Evolutionary conservation across 2,329 filamentous ascomycete species (phyloP), one percentile per base, ranked within the genome.

Genomic region (Clarireedia sp.): DNA sequence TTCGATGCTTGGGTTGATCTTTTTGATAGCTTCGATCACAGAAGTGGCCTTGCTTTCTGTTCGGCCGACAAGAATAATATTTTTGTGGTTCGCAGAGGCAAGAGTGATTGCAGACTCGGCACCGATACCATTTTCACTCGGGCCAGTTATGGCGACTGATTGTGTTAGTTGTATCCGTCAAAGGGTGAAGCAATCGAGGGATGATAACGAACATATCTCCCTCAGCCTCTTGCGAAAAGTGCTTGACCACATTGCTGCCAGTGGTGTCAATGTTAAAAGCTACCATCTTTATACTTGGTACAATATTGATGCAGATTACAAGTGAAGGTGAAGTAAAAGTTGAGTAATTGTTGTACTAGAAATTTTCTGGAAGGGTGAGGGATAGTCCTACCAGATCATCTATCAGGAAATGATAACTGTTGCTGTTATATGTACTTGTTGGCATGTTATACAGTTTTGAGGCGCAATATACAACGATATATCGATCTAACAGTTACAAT

Each of bases 71-170:
- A 60, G 61, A 58, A 66, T 46, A 24, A 63, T 57, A 0, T 19
- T 40, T 2, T 50, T 23, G 19, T 61, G 61, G 6, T 51, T 56
- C 55, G 56, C 62, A n/a, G 58, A 55, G 16, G 66, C 64, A 48
- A 67, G 57, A 6, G 56, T 55, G 17, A 60, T 38, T 3, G 62
- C 60, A 6, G 55, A 57, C 47, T 62, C 54, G 2, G 61, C 57
- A 1, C 61, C 62, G 10, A 65, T 57, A 5, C 59, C 56, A 0
- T 48, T 41, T 10, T 24, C 19, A 23, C 54, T 61, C 2, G 63
- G 57, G 7, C 60, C 59, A 5, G 60, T 66, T 29, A 26, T 26
- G 24, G 2, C 24, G 8, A 26, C 24, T 26, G 24, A 7, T 26
- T 1, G 8, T 26, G 24, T 26, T 26, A 26, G 24, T 7, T 26